Evolutionary conservation across 2,329 filamentous ascomycete genomes (phyloP), one percentile per base, ranked within the genome.

Genomic region (Venturia asperata): DNA sequence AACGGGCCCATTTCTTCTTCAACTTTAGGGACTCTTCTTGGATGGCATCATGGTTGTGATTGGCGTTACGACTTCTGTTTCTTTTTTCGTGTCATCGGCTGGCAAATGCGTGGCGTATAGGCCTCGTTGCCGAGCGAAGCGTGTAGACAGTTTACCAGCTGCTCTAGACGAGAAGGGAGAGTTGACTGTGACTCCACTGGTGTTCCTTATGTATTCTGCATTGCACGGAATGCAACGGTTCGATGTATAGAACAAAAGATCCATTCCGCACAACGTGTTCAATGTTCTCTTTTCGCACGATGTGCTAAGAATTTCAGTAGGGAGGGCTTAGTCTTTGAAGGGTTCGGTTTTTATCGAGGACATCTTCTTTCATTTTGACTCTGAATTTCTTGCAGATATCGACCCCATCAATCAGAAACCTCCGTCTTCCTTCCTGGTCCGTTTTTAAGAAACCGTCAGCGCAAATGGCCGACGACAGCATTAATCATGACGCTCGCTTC

Each of bases 401-500:
- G 15, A 15, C 39, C 39, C 39, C 39, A 2, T 15, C 21, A 17
- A 47, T 47, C 45, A 47, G 30, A 47, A 47, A 9, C 9, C 45
- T 24, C 45, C 15, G 15, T 41, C 39, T 41, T 15, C 4, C 2
- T 41, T 41, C 30, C 30, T 34, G 30, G 30, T 34, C 30, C 39
- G 11, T 41, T 41, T 41, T 9, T 2, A 41, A 41, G 15, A 41
- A 41, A 2, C 27, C 52, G 13, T 39, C 30, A 39, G 1, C 56
- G 34, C 56, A 61, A 39, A 6, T 39, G 56, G 19, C 56, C 56
- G 30, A 61, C 41, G 21, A 61, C 56, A 39, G 56, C 34, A 43
- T 39, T 88, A 55, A 96, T 89, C 93, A 97, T 97, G 61, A 97
- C 92, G 1, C 92, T 92, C 61, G 92, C 88, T 77, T 97, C 94